Percentiles rank a stretch among this genome's conserved stretches.
phyloP scores from a whole-genome alignment of 176 grass and related monocot genomes.

The Eremochloa ophiuroides region DNA sequence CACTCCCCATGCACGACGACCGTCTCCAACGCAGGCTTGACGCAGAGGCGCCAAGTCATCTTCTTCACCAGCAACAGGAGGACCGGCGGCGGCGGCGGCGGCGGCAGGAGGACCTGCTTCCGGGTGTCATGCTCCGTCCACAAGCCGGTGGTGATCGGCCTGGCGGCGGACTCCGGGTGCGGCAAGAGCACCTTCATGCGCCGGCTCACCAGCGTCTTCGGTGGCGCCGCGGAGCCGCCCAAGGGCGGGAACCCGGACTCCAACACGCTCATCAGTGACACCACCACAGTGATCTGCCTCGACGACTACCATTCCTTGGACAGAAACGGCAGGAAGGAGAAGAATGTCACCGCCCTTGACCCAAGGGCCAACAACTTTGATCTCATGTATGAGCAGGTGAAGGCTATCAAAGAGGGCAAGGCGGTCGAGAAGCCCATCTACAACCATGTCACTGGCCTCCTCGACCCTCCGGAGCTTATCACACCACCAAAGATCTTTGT shows the following conservation, averaged over 20 bases:
- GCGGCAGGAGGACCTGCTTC: conserved; percentile 41
- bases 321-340: conserved; percentile 77
- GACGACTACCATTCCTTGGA: conserved; percentile 95
- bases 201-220: conserved; percentile 86
- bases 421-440: conserved; percentile 85
- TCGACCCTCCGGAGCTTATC: conserved; percentile 80
- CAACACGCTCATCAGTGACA: conserved; percentile 90
- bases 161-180: conserved; percentile 88
- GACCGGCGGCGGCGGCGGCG: conserved; percentile 9
- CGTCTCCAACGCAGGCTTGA: conserved; percentile 53
- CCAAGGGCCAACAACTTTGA: conserved; percentile 88
- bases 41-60: conserved; percentile 53
- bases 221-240: conserved; percentile 75
- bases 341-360: conserved; percentile 75
- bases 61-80: conserved; percentile 55
- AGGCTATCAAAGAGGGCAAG: conserved; percentile 73
- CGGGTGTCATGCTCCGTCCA: conserved; percentile 63
- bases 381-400: conserved; percentile 96
- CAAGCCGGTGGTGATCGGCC: conserved; percentile 77
- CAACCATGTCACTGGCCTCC: conserved; percentile 76
- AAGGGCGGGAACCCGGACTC: conserved; percentile 84
- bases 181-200: conserved; percentile 98
- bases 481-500: conserved; percentile 83
- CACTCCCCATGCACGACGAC: conserved; percentile 62
- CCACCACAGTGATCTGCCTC: conserved; percentile 83